These are phyloP conservation scores for Colletotrichum sublineola DNA, from an alignment of 2,329 filamentous ascomycete genomes.

Conservation along the genomic window DNA sequence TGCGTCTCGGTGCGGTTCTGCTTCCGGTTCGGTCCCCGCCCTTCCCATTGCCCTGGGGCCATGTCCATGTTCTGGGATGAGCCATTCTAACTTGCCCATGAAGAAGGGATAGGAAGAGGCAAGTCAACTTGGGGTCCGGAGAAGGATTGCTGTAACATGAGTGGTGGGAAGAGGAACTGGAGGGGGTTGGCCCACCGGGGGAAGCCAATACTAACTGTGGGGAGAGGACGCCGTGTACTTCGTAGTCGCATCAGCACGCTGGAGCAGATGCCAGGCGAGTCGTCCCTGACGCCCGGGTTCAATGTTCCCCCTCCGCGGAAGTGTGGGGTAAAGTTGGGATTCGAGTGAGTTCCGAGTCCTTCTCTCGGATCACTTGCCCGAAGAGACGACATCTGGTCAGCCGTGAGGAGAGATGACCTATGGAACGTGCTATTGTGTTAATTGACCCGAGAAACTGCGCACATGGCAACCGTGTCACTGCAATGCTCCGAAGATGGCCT, in stretches of 20 bases:
- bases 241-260: constrained; percentile 8
- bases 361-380: constrained; percentile 11
- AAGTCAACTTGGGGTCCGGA: constrained; percentile 39
- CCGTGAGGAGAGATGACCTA: not conserved
- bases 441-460: not conserved
- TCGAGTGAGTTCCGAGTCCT: constrained; percentile 7
- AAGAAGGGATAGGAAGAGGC: constrained; percentile 14
- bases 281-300: constrained; percentile 26
- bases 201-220: constrained; percentile 15
- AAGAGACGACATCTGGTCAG: not conserved
- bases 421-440: not conserved
- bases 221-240: constrained; percentile 15
- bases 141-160: constrained; percentile 36
- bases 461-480: no score
- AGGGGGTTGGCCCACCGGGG: not conserved
- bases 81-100: constrained; percentile 23
- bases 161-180: constrained; percentile 23
- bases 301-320: constrained; percentile 4
- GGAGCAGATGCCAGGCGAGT: constrained; percentile 18
- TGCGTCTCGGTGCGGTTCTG: constrained; percentile 26
- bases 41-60: constrained; percentile 22
- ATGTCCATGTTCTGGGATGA: constrained; percentile 18
- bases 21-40: constrained; percentile 35
- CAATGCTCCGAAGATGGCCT: not conserved
- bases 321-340: constrained; percentile 36